Evolutionary conservation across 2,329 filamentous ascomycete species (phyloP), one percentile per base, ranked within the genome.

Genomic region (Calonectria crousiana): DNA sequence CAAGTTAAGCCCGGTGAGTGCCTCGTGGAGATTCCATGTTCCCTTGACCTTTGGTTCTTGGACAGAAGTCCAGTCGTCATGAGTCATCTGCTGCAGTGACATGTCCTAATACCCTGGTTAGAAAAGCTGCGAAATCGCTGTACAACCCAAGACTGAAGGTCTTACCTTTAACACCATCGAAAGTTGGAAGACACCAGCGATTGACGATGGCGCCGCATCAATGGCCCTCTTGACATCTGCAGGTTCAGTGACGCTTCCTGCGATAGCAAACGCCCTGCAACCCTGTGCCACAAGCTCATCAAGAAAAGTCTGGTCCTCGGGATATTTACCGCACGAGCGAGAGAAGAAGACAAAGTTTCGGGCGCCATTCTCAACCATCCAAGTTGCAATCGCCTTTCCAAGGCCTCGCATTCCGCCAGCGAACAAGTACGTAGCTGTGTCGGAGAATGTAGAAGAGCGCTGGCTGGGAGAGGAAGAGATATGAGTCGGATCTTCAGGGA

Each of bases 41-140:
- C 84, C 84, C 1, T 78, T 60, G 0, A 84, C 79, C 72, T 87
- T 87, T 13, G 85, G 84, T 8, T 71, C 71, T 2, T 83, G 65
- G 0, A 80, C 80, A 4, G 72, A 71, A 1, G 77, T 74, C 72
- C 83, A 80, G 14, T 79, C 76, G 28, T 49, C 28, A 32, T 32
- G 13, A 30, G 34, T 10, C 28, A 58, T 51, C 1, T 32, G 34
- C 10, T 20, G 3, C 20, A 30, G 4, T 28, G 2, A n/a, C n/a
- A 49, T 67, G 64, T 75, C 49, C 77, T 18, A 65, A 67, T 6
- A 81, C 76, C 0, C 80, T 0, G 0, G 28, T 53, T 53, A 53
- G 51, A 32, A 3, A 18, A 28, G 1, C 14, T 14, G 16, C 20
- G 49, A 52, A 52, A 51, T 18, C 47, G 13, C 23, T 3, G 10